These are phyloP conservation scores for Quercus agrifolia DNA, from an alignment of 306 rosid species.

Conservation along the genomic window DNA sequence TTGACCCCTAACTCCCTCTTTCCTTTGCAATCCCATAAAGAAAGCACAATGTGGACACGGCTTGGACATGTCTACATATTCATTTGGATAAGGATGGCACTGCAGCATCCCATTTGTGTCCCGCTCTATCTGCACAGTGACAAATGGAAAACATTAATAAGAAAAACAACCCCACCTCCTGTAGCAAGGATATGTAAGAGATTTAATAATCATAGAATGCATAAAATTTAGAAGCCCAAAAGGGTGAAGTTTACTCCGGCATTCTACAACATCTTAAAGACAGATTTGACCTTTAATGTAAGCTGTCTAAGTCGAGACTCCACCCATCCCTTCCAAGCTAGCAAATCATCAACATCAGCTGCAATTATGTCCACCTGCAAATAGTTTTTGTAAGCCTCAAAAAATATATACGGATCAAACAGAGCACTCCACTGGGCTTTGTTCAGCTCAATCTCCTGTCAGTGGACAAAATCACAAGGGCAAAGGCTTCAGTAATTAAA, in stretches of 20 bases:
- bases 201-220: background rate
- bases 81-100: conserved; percentile 95
- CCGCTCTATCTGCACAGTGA: conserved; percentile 78
- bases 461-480: conserved; percentile 25
- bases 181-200: background rate
- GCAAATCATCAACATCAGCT: conserved; percentile 66
- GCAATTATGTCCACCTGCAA: conserved; percentile 91
- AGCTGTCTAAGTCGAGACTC: conserved; percentile 59
- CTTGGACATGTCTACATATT: conserved; percentile 67
- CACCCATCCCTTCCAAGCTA: conserved; percentile 62
- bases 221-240: conserved; percentile 4
- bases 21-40: conserved; percentile 98
- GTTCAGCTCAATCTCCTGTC: conserved; percentile 84
- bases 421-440: conserved; percentile 87
- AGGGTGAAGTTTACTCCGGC: background rate
- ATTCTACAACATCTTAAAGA: conserved; percentile 1
- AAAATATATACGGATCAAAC: conserved; percentile 74
- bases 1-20: conserved; percentile 92
- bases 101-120: conserved; percentile 92
- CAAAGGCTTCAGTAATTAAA: background rate
- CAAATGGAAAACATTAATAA: conserved; percentile 12
- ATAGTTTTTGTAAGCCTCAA: conserved; percentile 92
- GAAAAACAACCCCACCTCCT: background rate
- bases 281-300: conserved; percentile 61
- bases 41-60: conserved; percentile 84